A percentile compares a stretch with the other conserved stretches of the same genome.
These are phyloP conservation scores for Cladosporium austrohemisphaericum DNA, from an alignment of 2,329 filamentous ascomycete genomes.

Conservation along the genomic window DNA sequence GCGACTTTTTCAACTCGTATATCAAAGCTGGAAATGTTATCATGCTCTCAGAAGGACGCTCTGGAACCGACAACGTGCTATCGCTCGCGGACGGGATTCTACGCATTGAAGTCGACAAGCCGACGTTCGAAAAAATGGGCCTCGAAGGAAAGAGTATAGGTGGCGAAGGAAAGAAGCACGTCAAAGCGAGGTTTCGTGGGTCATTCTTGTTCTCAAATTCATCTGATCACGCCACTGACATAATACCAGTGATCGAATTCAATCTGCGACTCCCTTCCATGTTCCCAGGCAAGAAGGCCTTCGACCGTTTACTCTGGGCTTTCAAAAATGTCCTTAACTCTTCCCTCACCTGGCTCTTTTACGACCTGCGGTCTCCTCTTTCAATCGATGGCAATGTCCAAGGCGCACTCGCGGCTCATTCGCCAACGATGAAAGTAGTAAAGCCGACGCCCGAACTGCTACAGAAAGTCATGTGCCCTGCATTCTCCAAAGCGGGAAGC, in stretches of 20 bases:
- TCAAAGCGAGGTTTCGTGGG: slow-evolving; percentile 71
- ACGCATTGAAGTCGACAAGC: slow-evolving; percentile 72
- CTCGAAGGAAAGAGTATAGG: slow-evolving; percentile 67
- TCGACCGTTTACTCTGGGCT: slow-evolving; percentile 73
- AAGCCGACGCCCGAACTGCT: slow-evolving; percentile 26
- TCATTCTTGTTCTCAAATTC: not conserved
- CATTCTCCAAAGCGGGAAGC: slow-evolving; percentile 25
- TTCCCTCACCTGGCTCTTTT: slow-evolving; percentile 74
- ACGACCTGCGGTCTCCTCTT: slow-evolving; percentile 46
- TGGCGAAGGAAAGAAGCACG: slow-evolving; percentile 57
- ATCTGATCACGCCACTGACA: not conserved
- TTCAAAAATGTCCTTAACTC: slow-evolving; percentile 70
- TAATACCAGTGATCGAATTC: slow-evolving; percentile 63
- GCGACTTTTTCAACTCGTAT: slow-evolving; percentile 76
- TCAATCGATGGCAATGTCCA: slow-evolving; percentile 12
- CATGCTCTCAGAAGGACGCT: slow-evolving; percentile 77
- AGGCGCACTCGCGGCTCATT: slow-evolving; percentile 26
- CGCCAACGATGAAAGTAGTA: slow-evolving; percentile 31
- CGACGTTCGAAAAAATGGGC: slow-evolving; percentile 78
- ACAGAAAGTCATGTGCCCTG: slow-evolving; percentile 29
- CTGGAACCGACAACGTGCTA: slow-evolving; percentile 68
- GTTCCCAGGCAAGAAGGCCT: slow-evolving; percentile 78
- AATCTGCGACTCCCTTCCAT: slow-evolving; percentile 73
- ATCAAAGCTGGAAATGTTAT: slow-evolving; percentile 76
- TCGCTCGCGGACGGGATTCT: slow-evolving; percentile 68